phyloP scores from a whole-genome alignment of 2,329 filamentous ascomycete genomes.

The Aspergillus novofumigatus region DNA sequence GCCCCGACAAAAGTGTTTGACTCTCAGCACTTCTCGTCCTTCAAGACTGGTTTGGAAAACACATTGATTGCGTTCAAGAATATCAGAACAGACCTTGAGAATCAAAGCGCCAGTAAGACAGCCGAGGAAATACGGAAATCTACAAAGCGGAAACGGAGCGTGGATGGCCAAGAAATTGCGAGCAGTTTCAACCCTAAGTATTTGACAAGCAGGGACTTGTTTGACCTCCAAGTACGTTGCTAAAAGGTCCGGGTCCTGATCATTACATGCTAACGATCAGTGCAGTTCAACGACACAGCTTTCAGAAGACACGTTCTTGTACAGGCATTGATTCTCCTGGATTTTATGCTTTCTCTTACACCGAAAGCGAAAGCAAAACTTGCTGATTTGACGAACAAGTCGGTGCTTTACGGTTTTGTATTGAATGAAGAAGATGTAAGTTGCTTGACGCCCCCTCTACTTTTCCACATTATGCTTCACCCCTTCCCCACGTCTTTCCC shows the following conservation, averaged over 20 bases:
- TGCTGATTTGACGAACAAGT: slow-evolving; percentile 71
- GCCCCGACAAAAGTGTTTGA: slow-evolving; percentile 82
- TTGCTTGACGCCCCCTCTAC: slow-evolving; percentile 1
- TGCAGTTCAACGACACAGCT: slow-evolving; percentile 81
- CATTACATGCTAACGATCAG: slow-evolving; percentile 20
- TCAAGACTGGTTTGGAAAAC: slow-evolving; percentile 59
- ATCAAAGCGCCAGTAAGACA: slow-evolving; percentile 55
- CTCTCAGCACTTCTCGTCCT: slow-evolving; percentile 59
- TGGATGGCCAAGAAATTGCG: slow-evolving; percentile 58
- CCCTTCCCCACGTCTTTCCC: not conserved
- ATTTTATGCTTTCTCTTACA: slow-evolving; percentile 90
- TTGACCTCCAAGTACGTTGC: slow-evolving; percentile 75
- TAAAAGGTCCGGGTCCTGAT: not conserved
- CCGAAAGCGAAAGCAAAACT: slow-evolving; percentile 76
- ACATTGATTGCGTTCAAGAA: slow-evolving; percentile 73
- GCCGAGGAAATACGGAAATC: slow-evolving; percentile 62
- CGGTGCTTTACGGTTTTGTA: slow-evolving; percentile 77
- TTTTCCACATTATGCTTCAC: not conserved
- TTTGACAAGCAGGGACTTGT: slow-evolving; percentile 92
- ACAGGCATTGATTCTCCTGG: slow-evolving; percentile 88
- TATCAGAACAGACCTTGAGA: slow-evolving; percentile 64
- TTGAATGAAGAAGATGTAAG: slow-evolving; percentile 77
- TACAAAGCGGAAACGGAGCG: slow-evolving; percentile 66
- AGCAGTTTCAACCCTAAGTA: slow-evolving; percentile 95
- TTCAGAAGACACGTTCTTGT: slow-evolving; percentile 93